These are phyloP conservation scores for Aspergillus terreus DNA, from an alignment of 2,329 filamentous ascomycete species.

Conservation along the genomic window DNA sequence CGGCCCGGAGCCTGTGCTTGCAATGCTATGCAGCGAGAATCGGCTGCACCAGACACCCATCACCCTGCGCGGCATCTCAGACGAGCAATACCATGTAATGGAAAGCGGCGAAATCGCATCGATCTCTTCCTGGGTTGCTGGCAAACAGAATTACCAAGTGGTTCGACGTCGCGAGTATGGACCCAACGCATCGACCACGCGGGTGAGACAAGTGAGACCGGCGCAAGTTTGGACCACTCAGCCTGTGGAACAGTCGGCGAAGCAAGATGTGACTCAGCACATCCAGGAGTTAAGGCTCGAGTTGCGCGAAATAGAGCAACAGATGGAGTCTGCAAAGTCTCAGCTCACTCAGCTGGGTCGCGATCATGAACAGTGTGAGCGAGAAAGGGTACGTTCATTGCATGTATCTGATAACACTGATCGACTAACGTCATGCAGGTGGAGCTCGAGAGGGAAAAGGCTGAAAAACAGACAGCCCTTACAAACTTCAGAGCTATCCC, in stretches of 20 bases:
- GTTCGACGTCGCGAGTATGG: constrained; percentile 77
- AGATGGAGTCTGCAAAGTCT: constrained; percentile 27
- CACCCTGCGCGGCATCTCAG: constrained; percentile 58
- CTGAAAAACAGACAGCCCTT: constrained; percentile 61
- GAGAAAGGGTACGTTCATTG: constrained; percentile 42
- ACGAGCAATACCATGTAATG: constrained; percentile 66
- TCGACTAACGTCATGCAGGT: constrained; percentile 16
- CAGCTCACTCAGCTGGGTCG: constrained; percentile 19
- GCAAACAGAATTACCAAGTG: constrained; percentile 61
- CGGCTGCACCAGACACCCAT: constrained; percentile 67
- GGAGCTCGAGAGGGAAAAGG: constrained; percentile 56
- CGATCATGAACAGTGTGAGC: constrained; percentile 20
- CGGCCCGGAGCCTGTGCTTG: constrained; percentile 77
- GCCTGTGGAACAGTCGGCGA: constrained; percentile 61
- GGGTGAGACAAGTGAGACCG: constrained; percentile 56
- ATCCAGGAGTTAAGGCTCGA: constrained; percentile 42
- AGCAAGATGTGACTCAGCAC: constrained; percentile 56
- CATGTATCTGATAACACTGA: constrained; percentile 7
- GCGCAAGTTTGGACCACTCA: constrained; percentile 74
- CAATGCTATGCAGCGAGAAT: constrained; percentile 78
- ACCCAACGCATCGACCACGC: constrained; percentile 65
- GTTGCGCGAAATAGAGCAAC: constrained; percentile 31
- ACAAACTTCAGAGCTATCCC: constrained; percentile 66
- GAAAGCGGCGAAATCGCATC: constrained; percentile 55
- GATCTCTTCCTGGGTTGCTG: constrained; percentile 68